Conservation (phyloP, 2,329 filamentous ascomycete genomes). For the Penicillium freii region DNA sequence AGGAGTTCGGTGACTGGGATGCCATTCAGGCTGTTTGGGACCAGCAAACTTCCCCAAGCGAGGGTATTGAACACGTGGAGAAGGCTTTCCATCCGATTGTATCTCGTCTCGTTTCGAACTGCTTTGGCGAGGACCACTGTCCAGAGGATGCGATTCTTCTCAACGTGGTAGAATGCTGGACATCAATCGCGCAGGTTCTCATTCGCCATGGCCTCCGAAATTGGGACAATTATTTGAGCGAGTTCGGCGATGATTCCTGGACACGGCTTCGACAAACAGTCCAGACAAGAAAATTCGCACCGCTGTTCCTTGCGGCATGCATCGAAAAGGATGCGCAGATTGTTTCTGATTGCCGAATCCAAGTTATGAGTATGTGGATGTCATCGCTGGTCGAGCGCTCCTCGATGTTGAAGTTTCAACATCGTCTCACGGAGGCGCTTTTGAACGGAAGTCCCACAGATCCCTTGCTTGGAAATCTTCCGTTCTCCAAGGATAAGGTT, state of each 20-base stretch:
- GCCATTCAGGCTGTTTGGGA: slow-evolving; percentile 51
- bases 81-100: slow-evolving; percentile 50
- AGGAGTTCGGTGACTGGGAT: slow-evolving; percentile 62
- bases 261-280: slow-evolving; percentile 45
- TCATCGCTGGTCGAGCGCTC: slow-evolving; percentile 58
- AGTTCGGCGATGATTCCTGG: slow-evolving; percentile 54
- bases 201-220: slow-evolving; percentile 48
- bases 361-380: slow-evolving; percentile 56
- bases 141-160: slow-evolving; percentile 56
- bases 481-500: slow-evolving; percentile 49
- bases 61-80: slow-evolving; percentile 37
- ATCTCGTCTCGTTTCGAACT: slow-evolving; percentile 57
- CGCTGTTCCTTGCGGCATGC: slow-evolving; percentile 47
- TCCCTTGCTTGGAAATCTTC: slow-evolving; percentile 56
- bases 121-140: slow-evolving; percentile 58
- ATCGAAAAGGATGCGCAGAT: slow-evolving; percentile 43
- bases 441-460: slow-evolving; percentile 49
- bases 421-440: slow-evolving; percentile 55
- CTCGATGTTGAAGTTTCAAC: slow-evolving; percentile 61
- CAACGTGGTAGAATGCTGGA: slow-evolving; percentile 56
- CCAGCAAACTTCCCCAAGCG: slow-evolving; percentile 26
- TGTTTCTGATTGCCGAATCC: slow-evolving; percentile 46
- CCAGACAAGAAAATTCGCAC: slow-evolving; percentile 49
- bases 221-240: slow-evolving; percentile 58
- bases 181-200: slow-evolving; percentile 47